Evolutionary conservation across 306 rosid genomes (phyloP).

Genomic region (Vigna unguiculata): DNA sequence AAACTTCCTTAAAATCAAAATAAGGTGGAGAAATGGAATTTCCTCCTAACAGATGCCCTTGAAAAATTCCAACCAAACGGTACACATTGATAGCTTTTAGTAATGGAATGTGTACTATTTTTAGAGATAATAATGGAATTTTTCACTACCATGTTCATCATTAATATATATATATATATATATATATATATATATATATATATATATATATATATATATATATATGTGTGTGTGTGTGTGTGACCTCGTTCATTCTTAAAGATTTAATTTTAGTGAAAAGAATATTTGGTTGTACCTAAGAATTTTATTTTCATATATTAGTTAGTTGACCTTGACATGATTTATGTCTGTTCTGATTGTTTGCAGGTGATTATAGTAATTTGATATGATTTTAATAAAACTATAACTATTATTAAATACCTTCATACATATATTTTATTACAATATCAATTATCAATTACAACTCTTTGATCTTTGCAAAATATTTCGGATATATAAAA

Average conservation of each 20-base stretch:
- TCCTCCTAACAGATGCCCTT: neutral
- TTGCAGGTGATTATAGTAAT: neutral
- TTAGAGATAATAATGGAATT: neutral
- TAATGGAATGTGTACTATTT: slow-evolving; percentile 1
- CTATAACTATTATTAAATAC: too few relatives aligned
- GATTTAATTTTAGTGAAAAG: neutral
- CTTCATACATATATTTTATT: too few relatives aligned
- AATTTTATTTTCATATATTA: neutral
- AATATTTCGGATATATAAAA: too few relatives aligned
- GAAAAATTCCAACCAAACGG: neutral
- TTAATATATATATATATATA: too few relatives aligned
- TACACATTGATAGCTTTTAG: neutral
- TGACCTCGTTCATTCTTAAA: neutral
- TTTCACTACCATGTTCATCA: too few relatives aligned
- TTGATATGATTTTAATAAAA: neutral
- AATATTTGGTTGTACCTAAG: neutral
- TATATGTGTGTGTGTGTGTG: too few relatives aligned
- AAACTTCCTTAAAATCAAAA: neutral
- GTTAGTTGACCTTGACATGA: neutral
- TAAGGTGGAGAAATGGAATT: neutral
- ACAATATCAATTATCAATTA: too few relatives aligned
- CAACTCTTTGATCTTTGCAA: too few relatives aligned
- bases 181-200: too few relatives aligned
- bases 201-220: too few relatives aligned
- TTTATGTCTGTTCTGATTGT: neutral